Evolutionary conservation across 495 filamentous ascomycete species (phyloP).

Genomic region (Penicillium argentinense): DNA sequence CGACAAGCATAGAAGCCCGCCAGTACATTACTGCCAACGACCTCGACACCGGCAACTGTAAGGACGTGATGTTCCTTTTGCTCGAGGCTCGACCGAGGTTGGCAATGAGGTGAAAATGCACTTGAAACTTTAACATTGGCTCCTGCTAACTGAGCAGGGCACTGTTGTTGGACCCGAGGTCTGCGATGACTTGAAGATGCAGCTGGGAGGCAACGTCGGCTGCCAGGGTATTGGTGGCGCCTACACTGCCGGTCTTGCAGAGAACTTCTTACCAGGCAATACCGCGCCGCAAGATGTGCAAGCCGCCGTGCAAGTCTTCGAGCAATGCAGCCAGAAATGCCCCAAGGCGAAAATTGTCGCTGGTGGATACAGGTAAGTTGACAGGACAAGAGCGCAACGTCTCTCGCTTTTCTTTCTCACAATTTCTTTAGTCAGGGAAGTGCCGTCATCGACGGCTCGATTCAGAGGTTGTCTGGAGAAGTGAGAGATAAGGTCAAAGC

Average conservation of each 20-base stretch:
- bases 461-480: constrained; percentile 37
- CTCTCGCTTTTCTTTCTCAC: neutral
- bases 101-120: constrained; percentile 7
- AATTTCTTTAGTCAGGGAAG: constrained; percentile 48
- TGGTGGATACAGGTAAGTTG: constrained; percentile 47
- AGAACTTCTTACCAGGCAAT: constrained; percentile 24
- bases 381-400: no score
- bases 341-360: constrained; percentile 56
- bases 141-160: constrained; percentile 23
- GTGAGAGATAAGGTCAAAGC: constrained; percentile 49
- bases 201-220: constrained; percentile 23
- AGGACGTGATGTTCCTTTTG: constrained; percentile 51
- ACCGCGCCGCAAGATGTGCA: constrained; percentile 38
- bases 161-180: constrained; percentile 38
- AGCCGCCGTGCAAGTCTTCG: constrained; percentile 33
- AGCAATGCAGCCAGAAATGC: constrained; percentile 43
- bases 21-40: constrained; percentile 8
- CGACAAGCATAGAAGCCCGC: constrained; percentile 1
- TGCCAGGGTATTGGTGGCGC: constrained; percentile 35
- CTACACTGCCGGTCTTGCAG: constrained; percentile 26
- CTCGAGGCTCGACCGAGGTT: constrained; percentile 45
- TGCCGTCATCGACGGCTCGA: constrained; percentile 49
- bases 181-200: constrained; percentile 29
- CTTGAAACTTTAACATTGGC: neutral
- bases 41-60: constrained; percentile 27